Conservation (phyloP, 139 green algal genomes). For the Haematococcus sp. region DNA sequence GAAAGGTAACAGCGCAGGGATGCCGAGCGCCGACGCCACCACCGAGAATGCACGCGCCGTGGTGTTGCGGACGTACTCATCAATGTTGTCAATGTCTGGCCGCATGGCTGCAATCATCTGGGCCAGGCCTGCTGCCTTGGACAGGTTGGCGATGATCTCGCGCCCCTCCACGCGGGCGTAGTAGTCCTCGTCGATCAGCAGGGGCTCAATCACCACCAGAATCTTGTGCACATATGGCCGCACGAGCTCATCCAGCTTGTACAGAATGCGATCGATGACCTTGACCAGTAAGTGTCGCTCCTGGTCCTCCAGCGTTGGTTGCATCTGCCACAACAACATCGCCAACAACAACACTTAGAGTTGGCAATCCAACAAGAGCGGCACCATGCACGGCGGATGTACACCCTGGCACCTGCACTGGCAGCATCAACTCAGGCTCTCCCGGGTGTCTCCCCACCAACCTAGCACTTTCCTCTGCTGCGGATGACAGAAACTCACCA, state of each 20-base stretch:
- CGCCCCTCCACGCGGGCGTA: slow-evolving; percentile 96
- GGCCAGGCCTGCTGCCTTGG: slow-evolving; percentile 89
- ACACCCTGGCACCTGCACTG: no score
- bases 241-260: slow-evolving; percentile 98
- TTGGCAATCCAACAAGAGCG: no score
- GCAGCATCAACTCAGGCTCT: no score
- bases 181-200: slow-evolving; percentile 99
- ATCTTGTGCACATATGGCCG: slow-evolving; percentile 99
- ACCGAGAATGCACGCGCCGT: slow-evolving; percentile 82
- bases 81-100: slow-evolving; percentile 98
- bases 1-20: slow-evolving; percentile 96
- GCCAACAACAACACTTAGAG: no score
- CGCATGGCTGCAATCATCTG: slow-evolving; percentile 99
- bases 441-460: no score
- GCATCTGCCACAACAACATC: slow-evolving; percentile 80
- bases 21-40: slow-evolving; percentile 92
- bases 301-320: slow-evolving; percentile 97
- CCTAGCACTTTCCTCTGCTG: no score
- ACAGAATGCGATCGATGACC: slow-evolving; percentile 93
- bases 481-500: slow-evolving; percentile 53
- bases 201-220: slow-evolving; percentile 98
- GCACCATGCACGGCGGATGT: no score
- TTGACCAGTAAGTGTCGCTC: slow-evolving; percentile 94
- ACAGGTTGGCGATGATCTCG: slow-evolving; percentile 99
- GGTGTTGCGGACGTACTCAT: slow-evolving; percentile 98